Percentiles rank a stretch among this genome's conserved stretches.
Evolutionary conservation across 139 green algal genomes (phyloP).

Genomic region (Closterium sp.): DNA sequence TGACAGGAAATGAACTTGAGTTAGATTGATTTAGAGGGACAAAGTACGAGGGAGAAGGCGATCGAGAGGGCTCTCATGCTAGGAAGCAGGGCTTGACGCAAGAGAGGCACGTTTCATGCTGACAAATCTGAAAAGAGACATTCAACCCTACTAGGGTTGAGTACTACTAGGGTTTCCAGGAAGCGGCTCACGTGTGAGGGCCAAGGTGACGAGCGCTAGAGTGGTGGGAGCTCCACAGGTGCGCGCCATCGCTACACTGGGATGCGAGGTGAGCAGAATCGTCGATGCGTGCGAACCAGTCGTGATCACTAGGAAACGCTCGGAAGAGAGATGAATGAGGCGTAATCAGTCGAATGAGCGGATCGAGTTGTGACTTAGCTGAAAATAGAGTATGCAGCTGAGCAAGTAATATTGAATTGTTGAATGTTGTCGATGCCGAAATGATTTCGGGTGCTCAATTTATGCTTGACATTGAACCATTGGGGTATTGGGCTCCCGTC

Average conservation of each 20-base stretch:
- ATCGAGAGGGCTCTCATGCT: no score
- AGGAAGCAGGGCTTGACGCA: no score
- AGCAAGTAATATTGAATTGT: background rate
- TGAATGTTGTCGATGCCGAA: background rate
- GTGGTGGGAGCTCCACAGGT: background rate
- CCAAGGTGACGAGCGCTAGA: background rate
- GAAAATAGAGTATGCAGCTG: no score
- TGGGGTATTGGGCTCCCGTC: no score
- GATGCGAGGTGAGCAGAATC: no score
- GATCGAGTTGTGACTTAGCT: background rate
- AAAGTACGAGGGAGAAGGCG: background rate
- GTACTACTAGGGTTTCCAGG: no score
- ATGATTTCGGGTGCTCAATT: background rate
- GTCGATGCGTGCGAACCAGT: background rate
- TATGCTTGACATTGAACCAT: no score
- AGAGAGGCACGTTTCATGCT: no score
- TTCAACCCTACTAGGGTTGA: no score
- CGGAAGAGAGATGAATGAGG: background rate
- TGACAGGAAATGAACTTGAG: background rate
- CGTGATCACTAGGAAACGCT: background rate
- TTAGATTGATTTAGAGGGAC: background rate
- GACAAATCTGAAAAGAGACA: no score
- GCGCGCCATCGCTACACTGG: no score
- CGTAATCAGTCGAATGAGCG: background rate
- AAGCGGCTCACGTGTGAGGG: background rate